These are phyloP conservation scores for Plectosphaerella cucumerina DNA, from an alignment of 2,329 filamentous ascomycete genomes.

Conservation along the genomic window DNA sequence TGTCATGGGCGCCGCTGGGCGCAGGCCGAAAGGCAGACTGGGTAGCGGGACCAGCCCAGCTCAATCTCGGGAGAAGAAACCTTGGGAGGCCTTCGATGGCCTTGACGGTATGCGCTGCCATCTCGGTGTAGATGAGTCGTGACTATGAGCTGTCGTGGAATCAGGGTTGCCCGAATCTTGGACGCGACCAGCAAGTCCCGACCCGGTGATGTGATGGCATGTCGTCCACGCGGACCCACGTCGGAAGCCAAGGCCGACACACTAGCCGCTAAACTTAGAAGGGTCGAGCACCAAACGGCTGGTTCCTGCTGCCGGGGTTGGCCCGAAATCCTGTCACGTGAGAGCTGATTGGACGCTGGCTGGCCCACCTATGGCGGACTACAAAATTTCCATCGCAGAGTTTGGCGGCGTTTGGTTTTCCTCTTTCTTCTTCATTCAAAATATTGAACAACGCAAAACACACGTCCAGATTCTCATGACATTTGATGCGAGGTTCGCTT, in stretches of 20 bases:
- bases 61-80: slow-evolving; percentile 52
- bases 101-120: slow-evolving; percentile 20
- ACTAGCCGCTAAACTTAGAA: background rate
- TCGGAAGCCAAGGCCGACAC: background rate
- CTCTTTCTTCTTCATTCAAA: slow-evolving; percentile 22
- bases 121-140: slow-evolving; percentile 4
- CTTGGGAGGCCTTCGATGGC: slow-evolving; percentile 41
- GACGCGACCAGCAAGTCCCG: background rate
- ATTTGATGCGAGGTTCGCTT: slow-evolving; percentile 43
- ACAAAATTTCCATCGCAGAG: slow-evolving; percentile 3
- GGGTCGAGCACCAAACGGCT: too few species aligned
- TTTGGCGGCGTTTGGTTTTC: slow-evolving; percentile 4
- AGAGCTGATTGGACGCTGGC: background rate
- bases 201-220: slow-evolving; percentile 6
- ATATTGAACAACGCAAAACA: slow-evolving; percentile 44
- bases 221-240: slow-evolving; percentile 10
- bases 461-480: slow-evolving; percentile 33
- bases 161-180: too few species aligned
- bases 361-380: background rate
- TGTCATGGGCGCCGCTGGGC: slow-evolving; percentile 7
- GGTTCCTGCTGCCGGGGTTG: slow-evolving; percentile 3
- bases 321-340: background rate
- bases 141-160: too few species aligned
- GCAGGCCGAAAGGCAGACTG: slow-evolving; percentile 19
- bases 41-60: slow-evolving; percentile 38